A percentile compares a stretch with the other conserved stretches of the same genome.
These are phyloP conservation scores for Adansonia rubrostipa DNA, from an alignment of 441 rosid species.

Conservation along the genomic window DNA sequence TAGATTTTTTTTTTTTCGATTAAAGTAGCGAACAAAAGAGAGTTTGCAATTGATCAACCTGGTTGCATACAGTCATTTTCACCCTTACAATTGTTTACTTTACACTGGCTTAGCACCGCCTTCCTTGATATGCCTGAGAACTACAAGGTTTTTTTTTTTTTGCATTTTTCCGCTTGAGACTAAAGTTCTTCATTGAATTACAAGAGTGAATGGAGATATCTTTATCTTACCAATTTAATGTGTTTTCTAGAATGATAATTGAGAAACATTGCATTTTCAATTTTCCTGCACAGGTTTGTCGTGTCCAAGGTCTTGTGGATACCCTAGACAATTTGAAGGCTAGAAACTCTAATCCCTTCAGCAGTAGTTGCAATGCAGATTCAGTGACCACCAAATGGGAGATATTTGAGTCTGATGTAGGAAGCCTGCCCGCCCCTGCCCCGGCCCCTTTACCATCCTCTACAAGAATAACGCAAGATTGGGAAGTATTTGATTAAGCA, in stretches of 20 bases:
- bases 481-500: slow-evolving; percentile 56
- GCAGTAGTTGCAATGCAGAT: slow-evolving; percentile 35
- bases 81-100: neutral
- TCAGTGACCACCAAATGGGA: slow-evolving; percentile 47
- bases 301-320: slow-evolving; percentile 54
- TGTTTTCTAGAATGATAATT: neutral
- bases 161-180: neutral
- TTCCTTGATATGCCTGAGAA: neutral
- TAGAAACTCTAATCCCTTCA: slow-evolving; percentile 44
- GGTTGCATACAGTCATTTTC: slow-evolving; percentile 2
- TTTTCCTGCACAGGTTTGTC: slow-evolving; percentile 43
- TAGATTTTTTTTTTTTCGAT: too few relatives aligned
- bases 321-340: slow-evolving; percentile 50
- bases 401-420: slow-evolving; percentile 42
- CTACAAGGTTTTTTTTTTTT: neutral
- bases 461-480: slow-evolving; percentile 48
- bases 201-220: neutral
- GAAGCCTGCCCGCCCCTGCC: slow-evolving; percentile 39
- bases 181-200: neutral
- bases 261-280: neutral
- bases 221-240: neutral
- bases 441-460: slow-evolving; percentile 43
- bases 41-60: neutral
- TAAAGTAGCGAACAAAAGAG: neutral
- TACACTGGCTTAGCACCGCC: neutral